phyloP scores from a whole-genome alignment of 306 rosid genomes.

The Alnus rubra region DNA sequence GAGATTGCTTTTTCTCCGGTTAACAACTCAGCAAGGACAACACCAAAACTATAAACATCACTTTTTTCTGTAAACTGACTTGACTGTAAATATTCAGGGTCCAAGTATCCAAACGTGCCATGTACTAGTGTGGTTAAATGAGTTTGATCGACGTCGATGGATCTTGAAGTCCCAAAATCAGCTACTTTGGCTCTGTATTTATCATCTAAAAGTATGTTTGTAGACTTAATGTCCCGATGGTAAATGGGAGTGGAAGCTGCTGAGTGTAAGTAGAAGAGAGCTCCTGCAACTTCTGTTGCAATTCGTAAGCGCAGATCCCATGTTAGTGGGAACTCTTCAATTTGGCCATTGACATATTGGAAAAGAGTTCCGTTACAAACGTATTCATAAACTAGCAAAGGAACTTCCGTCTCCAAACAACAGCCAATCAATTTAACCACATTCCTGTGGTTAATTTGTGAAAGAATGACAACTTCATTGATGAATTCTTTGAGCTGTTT shows the following conservation, averaged over 20 bases:
- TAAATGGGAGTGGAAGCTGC: not conserved
- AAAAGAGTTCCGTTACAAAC: not conserved
- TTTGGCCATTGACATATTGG: not conserved
- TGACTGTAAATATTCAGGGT: not conserved
- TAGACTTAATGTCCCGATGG: not conserved
- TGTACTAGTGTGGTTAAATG: not conserved
- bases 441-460: not conserved
- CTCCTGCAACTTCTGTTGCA: not conserved
- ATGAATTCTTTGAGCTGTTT: not conserved
- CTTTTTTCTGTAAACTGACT: not conserved
- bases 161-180: not conserved
- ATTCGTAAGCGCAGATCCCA: not conserved
- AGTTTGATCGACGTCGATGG: not conserved
- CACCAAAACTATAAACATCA: slow-evolving; percentile 1
- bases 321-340: not conserved
- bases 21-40: not conserved
- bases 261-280: not conserved
- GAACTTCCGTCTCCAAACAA: not conserved
- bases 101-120: not conserved
- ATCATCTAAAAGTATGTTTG: not conserved
- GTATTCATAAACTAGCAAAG: not conserved
- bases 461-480: not conserved
- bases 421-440: not conserved
- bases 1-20: not conserved
- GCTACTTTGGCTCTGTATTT: not conserved